Evolutionary conservation across 2,329 filamentous ascomycete genomes (phyloP).

Genomic region (Fusarium sp.): DNA sequence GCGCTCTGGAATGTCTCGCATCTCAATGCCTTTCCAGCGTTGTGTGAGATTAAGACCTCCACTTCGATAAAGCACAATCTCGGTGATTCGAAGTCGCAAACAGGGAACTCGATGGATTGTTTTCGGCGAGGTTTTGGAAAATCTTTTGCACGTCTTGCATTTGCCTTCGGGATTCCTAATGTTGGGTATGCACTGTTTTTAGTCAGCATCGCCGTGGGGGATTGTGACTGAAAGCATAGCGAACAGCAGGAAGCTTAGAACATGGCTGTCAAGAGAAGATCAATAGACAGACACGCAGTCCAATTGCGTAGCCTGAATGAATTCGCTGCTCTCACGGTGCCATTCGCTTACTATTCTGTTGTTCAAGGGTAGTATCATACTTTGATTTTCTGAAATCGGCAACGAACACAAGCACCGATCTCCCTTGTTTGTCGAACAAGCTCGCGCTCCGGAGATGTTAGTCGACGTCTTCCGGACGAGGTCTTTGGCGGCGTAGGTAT

Average conservation of each 20-base stretch:
- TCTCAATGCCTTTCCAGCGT: constrained; percentile 55
- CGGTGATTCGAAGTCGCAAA: constrained; percentile 56
- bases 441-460: constrained; percentile 3
- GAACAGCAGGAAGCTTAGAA: not conserved
- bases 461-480: not conserved
- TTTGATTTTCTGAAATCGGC: constrained; percentile 39
- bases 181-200: constrained; percentile 53
- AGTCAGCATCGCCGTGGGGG: not conserved
- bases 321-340: not conserved
- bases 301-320: not conserved
- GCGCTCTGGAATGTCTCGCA: constrained; percentile 56
- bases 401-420: constrained; percentile 34
- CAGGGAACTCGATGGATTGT: constrained; percentile 60
- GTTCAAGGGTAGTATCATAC: constrained; percentile 8
- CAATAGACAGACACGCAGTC: not conserved
- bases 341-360: not conserved
- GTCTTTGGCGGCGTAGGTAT: not conserved
- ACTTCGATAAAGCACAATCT: constrained; percentile 55
- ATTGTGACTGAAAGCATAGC: not conserved
- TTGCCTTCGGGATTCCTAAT: constrained; percentile 45
- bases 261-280: not conserved
- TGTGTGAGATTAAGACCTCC: constrained; percentile 58
- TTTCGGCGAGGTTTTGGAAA: constrained; percentile 57
- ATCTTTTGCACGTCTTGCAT: constrained; percentile 55
- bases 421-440: constrained; percentile 4